Percentiles rank a stretch among this genome's conserved stretches.
phyloP scores from a whole-genome alignment of 225 moss, liverwort and hornwort species.

The Pleurozium schreberi region DNA sequence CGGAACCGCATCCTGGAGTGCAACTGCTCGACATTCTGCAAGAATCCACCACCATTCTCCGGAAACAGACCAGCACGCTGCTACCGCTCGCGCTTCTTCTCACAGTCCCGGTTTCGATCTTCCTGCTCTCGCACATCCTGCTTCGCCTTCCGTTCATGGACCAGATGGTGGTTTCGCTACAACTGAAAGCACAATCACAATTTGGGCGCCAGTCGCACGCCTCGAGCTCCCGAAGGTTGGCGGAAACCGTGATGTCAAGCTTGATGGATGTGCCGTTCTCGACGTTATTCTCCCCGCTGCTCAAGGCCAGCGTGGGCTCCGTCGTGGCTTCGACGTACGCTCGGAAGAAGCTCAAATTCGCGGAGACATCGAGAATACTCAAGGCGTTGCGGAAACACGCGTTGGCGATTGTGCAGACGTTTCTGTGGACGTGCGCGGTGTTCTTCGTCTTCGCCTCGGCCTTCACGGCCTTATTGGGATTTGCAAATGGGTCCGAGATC shows the following conservation, averaged over 20 bases:
- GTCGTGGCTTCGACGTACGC: constrained; percentile 60
- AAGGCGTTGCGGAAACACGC: constrained; percentile 34
- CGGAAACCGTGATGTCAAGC: constrained; percentile 43
- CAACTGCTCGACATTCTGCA: constrained; percentile 59
- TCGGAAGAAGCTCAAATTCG: constrained; percentile 39
- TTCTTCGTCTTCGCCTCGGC: constrained; percentile 30
- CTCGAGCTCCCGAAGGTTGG: constrained; percentile 22
- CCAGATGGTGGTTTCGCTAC: constrained; percentile 24
- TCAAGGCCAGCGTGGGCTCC: constrained; percentile 56
- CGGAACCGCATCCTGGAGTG: constrained; percentile 10
- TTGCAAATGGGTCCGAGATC: background rate
- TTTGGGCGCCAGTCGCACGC: constrained; percentile 8
- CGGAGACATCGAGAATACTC: constrained; percentile 15
- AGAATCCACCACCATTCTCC: constrained; percentile 58
- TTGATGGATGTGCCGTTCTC: constrained; percentile 50
- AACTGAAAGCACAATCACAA: constrained; percentile 7
- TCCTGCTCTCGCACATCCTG: constrained; percentile 66
- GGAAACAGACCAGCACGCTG: constrained; percentile 43
- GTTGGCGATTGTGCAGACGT: constrained; percentile 50
- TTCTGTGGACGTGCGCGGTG: constrained; percentile 43
- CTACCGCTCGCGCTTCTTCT: constrained; percentile 37
- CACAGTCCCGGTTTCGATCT: constrained; percentile 53
- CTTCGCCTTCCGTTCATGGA: constrained; percentile 42
- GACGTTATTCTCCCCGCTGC: constrained; percentile 32
- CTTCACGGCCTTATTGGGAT: constrained; percentile 15